Evolutionary conservation across 306 rosid species (phyloP).

Genomic region (Dalbergia cultrata): DNA sequence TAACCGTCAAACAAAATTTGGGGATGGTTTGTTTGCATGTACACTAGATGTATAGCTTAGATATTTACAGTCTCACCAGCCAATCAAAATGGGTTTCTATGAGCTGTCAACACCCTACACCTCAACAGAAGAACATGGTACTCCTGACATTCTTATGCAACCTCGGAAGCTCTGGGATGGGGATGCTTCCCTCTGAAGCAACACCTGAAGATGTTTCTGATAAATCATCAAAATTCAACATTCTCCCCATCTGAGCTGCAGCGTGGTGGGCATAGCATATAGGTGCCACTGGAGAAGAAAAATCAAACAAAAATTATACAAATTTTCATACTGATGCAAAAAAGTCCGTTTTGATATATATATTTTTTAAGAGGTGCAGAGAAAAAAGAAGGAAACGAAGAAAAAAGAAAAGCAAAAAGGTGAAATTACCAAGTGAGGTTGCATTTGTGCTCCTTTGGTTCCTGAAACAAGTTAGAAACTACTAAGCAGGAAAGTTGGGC

Average conservation of each 20-base stretch:
- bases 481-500: constrained; percentile 4
- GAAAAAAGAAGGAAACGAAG: not conserved
- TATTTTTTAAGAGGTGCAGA: not conserved
- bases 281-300: constrained; percentile 71
- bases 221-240: constrained; percentile 70
- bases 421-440: constrained; percentile 73
- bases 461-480: constrained; percentile 57
- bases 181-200: constrained; percentile 47
- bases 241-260: constrained; percentile 78
- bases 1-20: constrained; percentile 44
- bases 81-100: constrained; percentile 40
- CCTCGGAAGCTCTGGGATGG: constrained; percentile 77
- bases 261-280: constrained; percentile 91
- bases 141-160: constrained; percentile 59
- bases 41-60: constrained; percentile 33
- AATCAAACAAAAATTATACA: constrained; percentile 23
- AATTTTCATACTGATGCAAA: not conserved
- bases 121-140: constrained; percentile 90
- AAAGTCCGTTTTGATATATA: constrained; percentile 8
- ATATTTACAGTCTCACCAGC: constrained; percentile 39
- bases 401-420: not conserved
- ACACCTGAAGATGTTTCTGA: constrained; percentile 59
- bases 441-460: constrained; percentile 89
- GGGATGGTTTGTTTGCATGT: constrained; percentile 32
- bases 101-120: constrained; percentile 20